Base-by-base conservation (phyloP, 2,329 filamentous ascomycete genomes). In the Coleophoma cylindrospora region DNA sequence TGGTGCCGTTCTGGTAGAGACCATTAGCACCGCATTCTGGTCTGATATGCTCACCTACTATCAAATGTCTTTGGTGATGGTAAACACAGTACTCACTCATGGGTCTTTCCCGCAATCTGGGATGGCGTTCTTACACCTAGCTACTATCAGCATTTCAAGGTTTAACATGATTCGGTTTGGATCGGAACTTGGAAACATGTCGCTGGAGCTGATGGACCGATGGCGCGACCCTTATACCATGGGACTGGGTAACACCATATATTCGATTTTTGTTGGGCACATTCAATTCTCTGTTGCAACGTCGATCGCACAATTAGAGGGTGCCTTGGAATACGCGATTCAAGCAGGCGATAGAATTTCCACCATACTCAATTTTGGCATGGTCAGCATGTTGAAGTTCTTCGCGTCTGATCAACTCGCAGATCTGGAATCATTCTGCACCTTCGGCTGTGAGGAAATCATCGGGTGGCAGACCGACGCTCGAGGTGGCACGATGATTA, bases 21-120 rank as follows among this genome's bases (percentile, higher is more conserved):
- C 87, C 12, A 74, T 85, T 9, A 82, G 79, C 55, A 81, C 85
- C 13, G 84, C 84, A 3, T 89, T 84, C 73, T 91, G 88, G 88
- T 83, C 77, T 38, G 81, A 91, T 58, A 74, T 74, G 17, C 67
- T 90, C 10, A 74, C 83, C n/a, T 90, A 88, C 62, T 91, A 89
- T 63, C 81, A 88, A 57, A 75, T 86, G 22, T 74, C 81, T 1
- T 69, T 91, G 13, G 75, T 83, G 53, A 81, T 91, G 71, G 70
- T 90, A 49, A 73, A 83, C 48, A 73, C 84, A 48, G 84, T 88
- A 61, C 69, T 91, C 7, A 72, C 74, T 2, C 70, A 72, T 11
- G 87, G 86, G 0, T 71, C 77, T 6, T 87, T 86, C 55, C 81
- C 86, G 5, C 86, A 91, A 63, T 83, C 83, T 2, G 83, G 83